Conservation (phyloP, 441 rosid genomes). For the Erysimum cheiri region DNA sequence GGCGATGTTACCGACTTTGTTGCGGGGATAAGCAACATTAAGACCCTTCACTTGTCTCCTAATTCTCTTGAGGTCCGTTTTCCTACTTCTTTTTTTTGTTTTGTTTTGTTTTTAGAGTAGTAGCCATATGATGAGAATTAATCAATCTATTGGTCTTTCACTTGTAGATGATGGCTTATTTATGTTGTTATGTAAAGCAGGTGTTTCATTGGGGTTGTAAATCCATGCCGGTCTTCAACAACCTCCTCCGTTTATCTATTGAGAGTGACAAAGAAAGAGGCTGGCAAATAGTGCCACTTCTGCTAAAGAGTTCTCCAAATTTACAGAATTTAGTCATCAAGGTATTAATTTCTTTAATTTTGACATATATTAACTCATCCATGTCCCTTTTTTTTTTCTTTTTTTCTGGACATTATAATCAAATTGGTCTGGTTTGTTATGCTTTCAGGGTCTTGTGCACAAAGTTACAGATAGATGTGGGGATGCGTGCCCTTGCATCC, state of each 20-base stretch:
- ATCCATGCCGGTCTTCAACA: neutral
- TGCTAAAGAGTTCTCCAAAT: neutral
- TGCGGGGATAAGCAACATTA: neutral
- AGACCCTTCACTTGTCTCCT: conserved; percentile 10
- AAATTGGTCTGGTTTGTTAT: neutral
- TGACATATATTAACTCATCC: no score
- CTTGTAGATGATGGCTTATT: neutral
- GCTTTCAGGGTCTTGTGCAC: conserved; percentile 17
- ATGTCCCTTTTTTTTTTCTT: no score
- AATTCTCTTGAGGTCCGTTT: conserved; percentile 7
- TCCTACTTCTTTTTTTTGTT: neutral
- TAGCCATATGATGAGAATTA: no score
- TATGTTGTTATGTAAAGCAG: neutral
- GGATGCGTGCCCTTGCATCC: neutral
- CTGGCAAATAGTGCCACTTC: neutral
- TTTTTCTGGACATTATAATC: no score
- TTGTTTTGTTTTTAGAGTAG: no score
- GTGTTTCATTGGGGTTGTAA: neutral
- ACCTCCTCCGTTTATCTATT: neutral
- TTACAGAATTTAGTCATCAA: neutral
- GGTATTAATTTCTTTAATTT: no score
- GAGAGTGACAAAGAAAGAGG: neutral
- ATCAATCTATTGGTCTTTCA: neutral
- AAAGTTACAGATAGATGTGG: neutral
- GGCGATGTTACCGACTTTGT: neutral